Conservation (phyloP, 305 asterid genomes). For the Plantago rigida region DNA sequence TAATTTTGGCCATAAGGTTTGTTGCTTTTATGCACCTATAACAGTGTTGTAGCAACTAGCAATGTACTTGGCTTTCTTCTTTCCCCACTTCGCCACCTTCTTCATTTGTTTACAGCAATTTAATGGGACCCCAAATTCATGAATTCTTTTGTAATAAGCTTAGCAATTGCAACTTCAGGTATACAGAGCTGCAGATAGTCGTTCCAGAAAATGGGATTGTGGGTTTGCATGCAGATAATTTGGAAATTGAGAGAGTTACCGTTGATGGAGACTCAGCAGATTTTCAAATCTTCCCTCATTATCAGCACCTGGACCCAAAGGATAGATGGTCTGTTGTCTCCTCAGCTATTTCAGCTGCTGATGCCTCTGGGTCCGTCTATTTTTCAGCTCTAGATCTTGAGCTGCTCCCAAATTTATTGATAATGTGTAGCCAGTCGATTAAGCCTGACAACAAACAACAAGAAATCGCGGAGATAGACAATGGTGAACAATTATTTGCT, state of each 20-base stretch:
- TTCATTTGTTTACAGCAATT: too few species aligned
- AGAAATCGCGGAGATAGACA: conserved; percentile 37
- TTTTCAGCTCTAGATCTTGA: conserved; percentile 80
- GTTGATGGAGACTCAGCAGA: conserved; percentile 90
- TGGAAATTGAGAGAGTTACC: conserved; percentile 81
- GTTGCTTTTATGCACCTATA: too few species aligned
- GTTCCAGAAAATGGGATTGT: conserved; percentile 91
- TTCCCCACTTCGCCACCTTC: too few species aligned
- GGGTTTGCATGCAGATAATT: conserved; percentile 92
- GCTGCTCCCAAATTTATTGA: conserved; percentile 83
- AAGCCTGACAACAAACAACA: conserved; percentile 43
- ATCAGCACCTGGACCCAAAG: conserved; percentile 64
- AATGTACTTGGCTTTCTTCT: too few species aligned
- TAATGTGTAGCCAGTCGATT: conserved; percentile 69
- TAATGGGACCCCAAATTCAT: too few species aligned
- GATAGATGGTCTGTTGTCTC: conserved; percentile 99
- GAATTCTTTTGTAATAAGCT: conserved; percentile 12
- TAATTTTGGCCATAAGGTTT: too few species aligned
- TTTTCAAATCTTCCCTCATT: conserved; percentile 90
- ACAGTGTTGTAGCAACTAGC: too few species aligned
- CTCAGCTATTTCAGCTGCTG: conserved; percentile 88
- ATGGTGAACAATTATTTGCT: conserved; percentile 40
- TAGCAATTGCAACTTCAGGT: conserved; percentile 41
- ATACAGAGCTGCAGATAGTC: conserved; percentile 77
- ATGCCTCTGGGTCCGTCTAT: conserved; percentile 95